Evolutionary conservation across 139 green algal species (phyloP), one percentile per base, ranked within the genome.

Genomic region (Mesostigma viride): DNA sequence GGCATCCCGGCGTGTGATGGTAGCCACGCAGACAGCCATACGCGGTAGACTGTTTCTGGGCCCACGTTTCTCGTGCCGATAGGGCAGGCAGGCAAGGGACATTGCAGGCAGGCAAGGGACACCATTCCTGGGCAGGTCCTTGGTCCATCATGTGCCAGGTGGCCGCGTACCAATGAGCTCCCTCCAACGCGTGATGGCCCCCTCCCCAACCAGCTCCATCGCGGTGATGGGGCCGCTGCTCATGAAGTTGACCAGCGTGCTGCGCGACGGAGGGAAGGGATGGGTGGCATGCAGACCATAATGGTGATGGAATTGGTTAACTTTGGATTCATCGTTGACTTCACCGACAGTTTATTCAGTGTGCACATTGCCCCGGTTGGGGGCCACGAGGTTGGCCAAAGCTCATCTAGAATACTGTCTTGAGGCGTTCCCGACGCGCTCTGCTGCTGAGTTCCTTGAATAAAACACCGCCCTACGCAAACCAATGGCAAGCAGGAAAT

Each of bases 141-240:
- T n/a, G n/a, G n/a, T n/a, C n/a, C n/a, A n/a, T n/a, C n/a, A n/a
- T n/a, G n/a, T n/a, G n/a, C n/a, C n/a, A n/a, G n/a, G n/a, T n/a
- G n/a, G n/a, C n/a, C n/a, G 51, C 51, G n/a, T 26, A 61, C 62
- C 82, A 28, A 87, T 66, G 35, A 84, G 68, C 3, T 70, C 31
- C 48, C 76, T 59, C 84, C 85, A 91, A 27, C 75, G 80, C 20
- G 33, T 46, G 40, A 89, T 86, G 53, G 79, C 81, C 28, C 71
- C 76, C 8, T 76, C 63, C 44, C 46, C 80, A 27, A 89, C 68
- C 27, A 91, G 75, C 77, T 93, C 81, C 71, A 91, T 79, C 0
- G 84, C 85, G 17, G 83, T 68, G 3, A 91, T 73, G 4, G 71
- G 76, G 35, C 84, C 85, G 44, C 72, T 81, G 51, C 70, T 79